phyloP scores from a whole-genome alignment of 129 eudicot genomes.

The Ambrosia artemisiifolia region DNA sequence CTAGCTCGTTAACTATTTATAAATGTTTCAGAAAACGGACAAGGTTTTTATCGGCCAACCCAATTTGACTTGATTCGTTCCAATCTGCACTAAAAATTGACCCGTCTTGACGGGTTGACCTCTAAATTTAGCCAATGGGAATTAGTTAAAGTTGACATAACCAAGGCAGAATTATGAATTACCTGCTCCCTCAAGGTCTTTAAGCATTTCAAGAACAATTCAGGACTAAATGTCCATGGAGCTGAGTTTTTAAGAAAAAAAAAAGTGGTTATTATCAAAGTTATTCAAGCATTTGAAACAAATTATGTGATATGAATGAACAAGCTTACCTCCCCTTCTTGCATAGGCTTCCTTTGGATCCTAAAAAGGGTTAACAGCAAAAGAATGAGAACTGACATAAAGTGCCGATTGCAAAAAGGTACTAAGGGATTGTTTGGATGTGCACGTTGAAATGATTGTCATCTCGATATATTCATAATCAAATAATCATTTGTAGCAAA shows the following conservation, averaged over 20 bases:
- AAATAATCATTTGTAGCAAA: neutral
- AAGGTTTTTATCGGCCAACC: neutral
- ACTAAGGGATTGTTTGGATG: constrained; percentile 1
- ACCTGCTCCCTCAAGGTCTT: constrained; percentile 67
- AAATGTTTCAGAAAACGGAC: neutral
- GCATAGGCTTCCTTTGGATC: constrained; percentile 92
- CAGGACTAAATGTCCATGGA: constrained; percentile 91
- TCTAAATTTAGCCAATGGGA: neutral
- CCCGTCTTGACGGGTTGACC: neutral
- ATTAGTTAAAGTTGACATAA: constrained; percentile 14
- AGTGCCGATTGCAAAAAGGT: neutral
- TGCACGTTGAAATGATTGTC: constrained; percentile 1
- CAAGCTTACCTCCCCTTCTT: constrained; percentile 86
- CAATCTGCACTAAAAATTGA: neutral
- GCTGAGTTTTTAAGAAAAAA: constrained; percentile 50
- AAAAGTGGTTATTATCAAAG: constrained; percentile 1
- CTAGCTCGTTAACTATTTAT: neutral
- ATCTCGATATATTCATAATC: neutral
- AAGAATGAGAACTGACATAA: neutral
- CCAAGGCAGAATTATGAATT: constrained; percentile 34
- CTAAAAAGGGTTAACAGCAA: constrained; percentile 31
- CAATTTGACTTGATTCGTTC: neutral
- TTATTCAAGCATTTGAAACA: constrained; percentile 20
- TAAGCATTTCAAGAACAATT: constrained; percentile 57
- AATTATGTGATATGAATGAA: constrained; percentile 3